Evolutionary conservation across 495 filamentous ascomycete species (phyloP).

Genomic region (Chaetomium fimeti): DNA sequence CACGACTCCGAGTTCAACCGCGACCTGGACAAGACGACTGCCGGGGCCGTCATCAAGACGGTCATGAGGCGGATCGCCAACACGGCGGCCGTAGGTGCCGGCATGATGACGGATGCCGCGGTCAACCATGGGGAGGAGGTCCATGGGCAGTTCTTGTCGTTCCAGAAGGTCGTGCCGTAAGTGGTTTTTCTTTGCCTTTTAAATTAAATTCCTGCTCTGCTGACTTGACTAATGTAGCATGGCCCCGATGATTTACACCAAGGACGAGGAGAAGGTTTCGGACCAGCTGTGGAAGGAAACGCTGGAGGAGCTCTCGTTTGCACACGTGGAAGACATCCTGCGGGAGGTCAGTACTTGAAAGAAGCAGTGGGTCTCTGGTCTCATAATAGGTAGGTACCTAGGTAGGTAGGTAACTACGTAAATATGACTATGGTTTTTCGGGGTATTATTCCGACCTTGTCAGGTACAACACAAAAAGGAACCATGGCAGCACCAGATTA

Average conservation of each 20-base stretch:
- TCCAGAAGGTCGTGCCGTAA: conserved; percentile 38
- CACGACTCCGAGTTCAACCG: neutral
- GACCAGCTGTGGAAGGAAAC: conserved; percentile 43
- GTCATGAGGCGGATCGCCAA: conserved; percentile 25
- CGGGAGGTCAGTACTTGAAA: no score
- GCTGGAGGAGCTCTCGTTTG: conserved; percentile 43
- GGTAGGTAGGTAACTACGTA: no score
- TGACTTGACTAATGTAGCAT: no score
- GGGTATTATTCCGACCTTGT: no score
- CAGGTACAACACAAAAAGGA: no score
- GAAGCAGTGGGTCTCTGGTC: no score
- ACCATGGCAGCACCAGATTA: no score
- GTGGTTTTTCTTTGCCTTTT: conserved; percentile 26
- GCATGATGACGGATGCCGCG: conserved; percentile 38
- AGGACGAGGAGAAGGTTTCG: conserved; percentile 7
- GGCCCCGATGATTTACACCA: no score
- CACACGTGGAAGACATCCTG: conserved; percentile 12
- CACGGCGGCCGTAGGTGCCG: conserved; percentile 35
- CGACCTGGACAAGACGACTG: no score
- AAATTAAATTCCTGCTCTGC: neutral
- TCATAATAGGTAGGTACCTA: no score
- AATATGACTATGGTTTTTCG: no score
- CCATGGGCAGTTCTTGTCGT: conserved; percentile 42
- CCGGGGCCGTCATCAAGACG: neutral
- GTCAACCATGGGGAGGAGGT: conserved; percentile 42